Evolutionary conservation across 176 grass and related monocot species (phyloP).

Genomic region (Puya raimondii): DNA sequence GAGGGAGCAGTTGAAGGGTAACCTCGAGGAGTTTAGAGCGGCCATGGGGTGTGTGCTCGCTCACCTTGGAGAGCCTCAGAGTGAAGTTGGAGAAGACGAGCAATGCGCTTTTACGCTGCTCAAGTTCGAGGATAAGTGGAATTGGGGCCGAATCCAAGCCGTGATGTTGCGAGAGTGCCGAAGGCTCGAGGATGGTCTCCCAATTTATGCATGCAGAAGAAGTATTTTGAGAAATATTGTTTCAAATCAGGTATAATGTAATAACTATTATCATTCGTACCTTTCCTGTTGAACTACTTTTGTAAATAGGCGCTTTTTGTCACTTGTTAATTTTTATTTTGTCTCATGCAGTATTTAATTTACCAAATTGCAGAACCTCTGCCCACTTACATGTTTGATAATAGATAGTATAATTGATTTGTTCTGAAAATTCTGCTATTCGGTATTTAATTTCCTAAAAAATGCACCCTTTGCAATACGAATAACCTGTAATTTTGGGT

Average conservation of each 20-base stretch:
- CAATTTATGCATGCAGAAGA: constrained; percentile 10
- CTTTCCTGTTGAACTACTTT: not conserved
- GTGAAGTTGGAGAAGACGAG: not conserved
- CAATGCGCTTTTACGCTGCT: not conserved
- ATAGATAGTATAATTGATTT: no score
- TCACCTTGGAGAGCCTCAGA: constrained; percentile 1
- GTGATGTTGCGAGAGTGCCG: constrained; percentile 1
- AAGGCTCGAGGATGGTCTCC: not conserved
- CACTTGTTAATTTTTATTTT: no score
- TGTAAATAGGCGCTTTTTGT: no score
- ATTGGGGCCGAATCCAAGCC: not conserved
- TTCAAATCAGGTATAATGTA: not conserved
- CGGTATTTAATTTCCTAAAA: no score
- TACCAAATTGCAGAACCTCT: not conserved
- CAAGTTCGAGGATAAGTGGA: not conserved
- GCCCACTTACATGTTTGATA: not conserved
- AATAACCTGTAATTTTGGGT: no score
- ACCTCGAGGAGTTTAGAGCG: not conserved
- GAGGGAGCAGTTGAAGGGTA: not conserved
- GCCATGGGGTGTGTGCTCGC: not conserved
- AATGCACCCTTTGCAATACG: no score
- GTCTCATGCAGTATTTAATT: no score
- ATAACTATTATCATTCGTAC: not conserved
- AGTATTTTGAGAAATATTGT: not conserved
- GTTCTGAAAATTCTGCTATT: no score